phyloP scores from a whole-genome alignment of 371 early-diverging fungal species.

The Mucor racemosus region DNA sequence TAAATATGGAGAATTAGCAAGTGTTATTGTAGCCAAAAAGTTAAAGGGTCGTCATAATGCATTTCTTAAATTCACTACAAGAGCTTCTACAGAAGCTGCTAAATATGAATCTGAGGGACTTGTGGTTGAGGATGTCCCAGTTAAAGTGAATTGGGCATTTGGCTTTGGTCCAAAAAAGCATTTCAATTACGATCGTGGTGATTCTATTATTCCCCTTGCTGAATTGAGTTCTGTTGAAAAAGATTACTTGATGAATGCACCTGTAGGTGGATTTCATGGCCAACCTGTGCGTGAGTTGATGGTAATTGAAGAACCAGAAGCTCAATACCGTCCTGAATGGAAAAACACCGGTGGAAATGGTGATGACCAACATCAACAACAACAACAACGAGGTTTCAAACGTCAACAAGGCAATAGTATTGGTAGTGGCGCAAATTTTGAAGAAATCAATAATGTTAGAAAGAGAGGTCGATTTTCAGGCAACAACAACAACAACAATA shows the following conservation, averaged over 20 bases:
- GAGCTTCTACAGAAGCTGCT: conserved; percentile 38
- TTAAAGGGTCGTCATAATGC: conserved; percentile 40
- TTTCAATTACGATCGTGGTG: conserved; percentile 50
- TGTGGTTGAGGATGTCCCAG: conserved; percentile 28
- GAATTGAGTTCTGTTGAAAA: conserved; percentile 44
- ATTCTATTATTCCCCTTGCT: conserved; percentile 49
- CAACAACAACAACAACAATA: too few species aligned
- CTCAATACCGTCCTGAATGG: conserved; percentile 51
- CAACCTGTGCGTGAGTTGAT: conserved; percentile 42
- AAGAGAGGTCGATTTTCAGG: conserved; percentile 11
- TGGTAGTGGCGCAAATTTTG: conserved; percentile 10
- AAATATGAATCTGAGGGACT: conserved; percentile 34
- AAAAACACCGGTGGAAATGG: conserved; percentile 9
- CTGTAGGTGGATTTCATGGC: conserved; percentile 51
- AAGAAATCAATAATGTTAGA: conserved; percentile 13
- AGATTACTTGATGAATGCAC: conserved; percentile 39
- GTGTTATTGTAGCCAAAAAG: conserved; percentile 47
- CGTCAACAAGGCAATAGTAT: conserved; percentile 6
- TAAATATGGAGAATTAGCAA: conserved; percentile 46
- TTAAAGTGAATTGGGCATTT: conserved; percentile 56
- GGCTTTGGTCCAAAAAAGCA: conserved; percentile 56
- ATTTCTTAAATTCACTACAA: conserved; percentile 43
- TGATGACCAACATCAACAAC: too few species aligned
- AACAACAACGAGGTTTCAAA: conserved; percentile 11
- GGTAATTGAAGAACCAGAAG: conserved; percentile 55